Evolutionary conservation across 805 yeast species (phyloP).

Genomic region (Vanderwaltozyma yarrowii): DNA sequence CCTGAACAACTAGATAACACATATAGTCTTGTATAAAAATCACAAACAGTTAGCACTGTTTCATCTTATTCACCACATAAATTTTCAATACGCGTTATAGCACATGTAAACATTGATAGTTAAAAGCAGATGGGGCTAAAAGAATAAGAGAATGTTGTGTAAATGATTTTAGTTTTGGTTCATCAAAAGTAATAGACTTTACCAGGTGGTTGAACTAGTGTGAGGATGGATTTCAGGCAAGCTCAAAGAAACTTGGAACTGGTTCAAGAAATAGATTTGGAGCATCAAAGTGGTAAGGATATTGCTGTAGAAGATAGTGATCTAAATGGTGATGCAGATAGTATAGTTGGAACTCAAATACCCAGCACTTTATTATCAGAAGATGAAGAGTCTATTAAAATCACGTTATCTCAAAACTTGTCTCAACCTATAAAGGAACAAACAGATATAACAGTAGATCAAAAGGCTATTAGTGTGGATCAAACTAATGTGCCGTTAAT

Average conservation of each 20-base stretch:
- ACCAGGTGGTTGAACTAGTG: no score
- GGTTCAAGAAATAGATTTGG: background rate
- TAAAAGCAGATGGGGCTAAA: no score
- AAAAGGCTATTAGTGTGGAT: background rate
- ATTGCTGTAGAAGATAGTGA: slow-evolving; percentile 4
- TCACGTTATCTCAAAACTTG: background rate
- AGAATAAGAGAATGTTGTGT: no score
- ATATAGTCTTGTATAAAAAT: no score
- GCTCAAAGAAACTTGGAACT: slow-evolving; percentile 20
- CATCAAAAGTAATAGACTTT: no score
- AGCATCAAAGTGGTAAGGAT: background rate
- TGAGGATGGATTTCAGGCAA: slow-evolving; percentile 17
- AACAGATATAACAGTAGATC: background rate
- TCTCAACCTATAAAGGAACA: background rate
- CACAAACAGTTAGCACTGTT: no score
- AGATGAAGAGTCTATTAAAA: background rate
- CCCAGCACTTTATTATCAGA: slow-evolving; percentile 4
- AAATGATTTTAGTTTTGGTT: no score
- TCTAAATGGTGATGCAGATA: slow-evolving; percentile 1
- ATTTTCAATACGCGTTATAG: no score
- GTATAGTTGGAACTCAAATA: slow-evolving; percentile 3
- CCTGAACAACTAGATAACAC: no score
- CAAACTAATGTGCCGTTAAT: no score
- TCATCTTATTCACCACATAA: no score
- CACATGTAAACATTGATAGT: no score